Base-by-base conservation (phyloP, 169 alveolate genomes). In the Eimeria sp. region DNA sequence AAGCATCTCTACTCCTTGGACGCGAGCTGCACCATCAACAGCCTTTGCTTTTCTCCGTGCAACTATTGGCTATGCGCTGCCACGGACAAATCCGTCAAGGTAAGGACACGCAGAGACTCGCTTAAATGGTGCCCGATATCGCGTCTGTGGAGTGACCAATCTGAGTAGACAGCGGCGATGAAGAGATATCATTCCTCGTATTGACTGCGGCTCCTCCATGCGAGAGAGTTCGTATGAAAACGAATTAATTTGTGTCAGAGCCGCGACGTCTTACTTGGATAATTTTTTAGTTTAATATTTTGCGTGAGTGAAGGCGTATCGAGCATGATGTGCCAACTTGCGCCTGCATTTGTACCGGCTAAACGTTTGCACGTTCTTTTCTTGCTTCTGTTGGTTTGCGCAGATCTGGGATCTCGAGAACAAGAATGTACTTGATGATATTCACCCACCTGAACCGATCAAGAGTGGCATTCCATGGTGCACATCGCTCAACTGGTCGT, bases 61-160 rank as follows among this genome's bases (percentile, higher is more conserved):
- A 98, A 98, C 98, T 99, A 99, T 97, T 99, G 99, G 99, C 98
- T 99, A 74, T 98, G 99, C 95, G 99, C 99, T 10, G 99, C 99
- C 89, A 99, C 99, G 23, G 99, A 99, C 98, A 98, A 98, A 95
- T 97, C 98, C 90, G 98, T 99, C 95, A 98, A 99, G 98, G 98
- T 98, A 23, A 68, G 97, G 13, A 74, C 6, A 18, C n/a, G 30
- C 30, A 23, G 11, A 13, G 4, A 33, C 23, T 33, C 56, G 58
- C 8, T 1, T 6, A 33, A 25, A 2, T 30, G 13, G 27, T n/a
- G 4, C 27, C 14, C 52, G 46, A 10, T 25, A 37, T 0, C 80
- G 3, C 80, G 27, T 10, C 6, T 74, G 58, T 74, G 83, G 56
- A 37, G 56, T 33, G 6, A 74, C 43, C 33, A n/a, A 43, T 37